Base-by-base conservation (phyloP, 768 basidiomycete species). In the Leccinum sublutescens region DNA sequence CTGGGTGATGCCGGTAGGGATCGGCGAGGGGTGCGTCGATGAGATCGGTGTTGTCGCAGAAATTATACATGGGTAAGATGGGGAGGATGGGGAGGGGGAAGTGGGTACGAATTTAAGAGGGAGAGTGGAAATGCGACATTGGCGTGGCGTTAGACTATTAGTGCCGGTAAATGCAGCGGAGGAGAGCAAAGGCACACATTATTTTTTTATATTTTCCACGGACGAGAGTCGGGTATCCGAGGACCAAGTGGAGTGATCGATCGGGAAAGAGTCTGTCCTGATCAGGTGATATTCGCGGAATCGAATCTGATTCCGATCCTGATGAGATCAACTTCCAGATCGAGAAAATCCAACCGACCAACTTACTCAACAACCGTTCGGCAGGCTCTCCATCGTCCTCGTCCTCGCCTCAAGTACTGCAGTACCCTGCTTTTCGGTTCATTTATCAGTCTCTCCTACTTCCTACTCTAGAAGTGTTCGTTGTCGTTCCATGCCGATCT, bases 291-390 rank as follows among this genome's bases (percentile, higher is more conserved):
- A 5, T 29, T 62, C 70, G 70, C 69, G 69, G 70, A 61, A 64
- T 72, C 49, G 17, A 52, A 60, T 53, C 56, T 50, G 2, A 58
- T 59, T 66, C 68, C 68, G 68, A 64, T 71, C 58, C 61, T 48
- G 59, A 53, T 63, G 67, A 62, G 65, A 67, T 69, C 68, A 62
- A 38, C 56, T 52, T 63, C 64, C 58, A 40, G 43, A 65, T 66
- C 58, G 63, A 49, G 55, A 3, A 38, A 43, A 43, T 36, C 23
- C 36, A 1, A 19, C 50, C 6, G 10, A 10, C n/a, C 40, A 43
- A n/a, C 12, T 34, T 10, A n/a, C 40, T 43, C 40, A 43, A 43
- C 17, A n/a, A 47, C 27, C 31, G 31, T 33, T 50, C 48, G 48
- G 17, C 27, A 50, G 29, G 27, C 10, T 17, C 29, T n/a, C 40